Percentiles rank a stretch among this genome's conserved stretches.
Conservation (phyloP, 2,329 filamentous ascomycete species). For the Aspergillus carbonarius region DNA sequence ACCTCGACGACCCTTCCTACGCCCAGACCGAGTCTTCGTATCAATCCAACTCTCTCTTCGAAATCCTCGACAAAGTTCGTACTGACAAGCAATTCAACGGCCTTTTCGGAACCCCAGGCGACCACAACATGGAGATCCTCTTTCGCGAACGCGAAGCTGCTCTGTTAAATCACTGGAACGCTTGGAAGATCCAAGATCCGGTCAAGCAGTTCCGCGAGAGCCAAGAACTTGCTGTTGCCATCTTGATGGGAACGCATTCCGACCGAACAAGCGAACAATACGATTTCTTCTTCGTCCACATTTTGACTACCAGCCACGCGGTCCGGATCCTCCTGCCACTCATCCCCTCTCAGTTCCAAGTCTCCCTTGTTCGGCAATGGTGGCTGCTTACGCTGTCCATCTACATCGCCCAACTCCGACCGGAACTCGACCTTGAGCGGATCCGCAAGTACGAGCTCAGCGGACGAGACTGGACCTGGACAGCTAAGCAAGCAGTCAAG, state of each 20-base stretch:
- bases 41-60: constrained; percentile 61
- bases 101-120: constrained; percentile 59
- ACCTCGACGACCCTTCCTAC: constrained; percentile 70
- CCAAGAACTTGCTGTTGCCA: constrained; percentile 54
- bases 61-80: constrained; percentile 69
- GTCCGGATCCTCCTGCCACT: constrained; percentile 80
- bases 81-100: constrained; percentile 69
- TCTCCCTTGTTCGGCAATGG: constrained; percentile 78
- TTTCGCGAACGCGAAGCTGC: constrained; percentile 68
- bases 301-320: constrained; percentile 83
- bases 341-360: constrained; percentile 70
- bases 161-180: constrained; percentile 86
- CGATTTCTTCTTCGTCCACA: constrained; percentile 79
- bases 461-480: constrained; percentile 72
- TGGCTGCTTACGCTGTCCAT: constrained; percentile 78
- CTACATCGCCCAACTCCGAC: constrained; percentile 74
- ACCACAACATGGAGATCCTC: constrained; percentile 65
- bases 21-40: constrained; percentile 61
- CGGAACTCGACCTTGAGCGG: constrained; percentile 65
- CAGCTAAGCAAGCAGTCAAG: constrained; percentile 68
- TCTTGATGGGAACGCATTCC: constrained; percentile 38
- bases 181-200: constrained; percentile 72
- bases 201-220: constrained; percentile 73
- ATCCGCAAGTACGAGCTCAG: constrained; percentile 62
- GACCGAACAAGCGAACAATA: constrained; percentile 53